These are phyloP conservation scores for Pachysandra terminalis DNA, from an alignment of 164 flowering plant genomes.

Conservation along the genomic window DNA sequence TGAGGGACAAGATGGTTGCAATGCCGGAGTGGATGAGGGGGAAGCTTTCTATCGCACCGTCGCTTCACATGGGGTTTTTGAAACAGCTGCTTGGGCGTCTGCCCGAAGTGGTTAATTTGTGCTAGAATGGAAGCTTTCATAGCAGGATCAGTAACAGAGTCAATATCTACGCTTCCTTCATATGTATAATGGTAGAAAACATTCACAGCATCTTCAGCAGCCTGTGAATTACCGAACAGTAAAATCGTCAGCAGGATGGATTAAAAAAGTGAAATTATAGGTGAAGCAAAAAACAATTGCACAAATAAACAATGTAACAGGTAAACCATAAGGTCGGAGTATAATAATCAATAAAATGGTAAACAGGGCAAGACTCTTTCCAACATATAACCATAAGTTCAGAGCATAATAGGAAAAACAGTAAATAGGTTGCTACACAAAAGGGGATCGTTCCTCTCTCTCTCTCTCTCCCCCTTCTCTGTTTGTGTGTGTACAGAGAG, in stretches of 20 bases:
- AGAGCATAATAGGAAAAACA: too few species aligned
- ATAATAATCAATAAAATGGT: neutral
- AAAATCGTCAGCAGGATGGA: conserved; percentile 2
- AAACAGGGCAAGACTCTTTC: too few species aligned
- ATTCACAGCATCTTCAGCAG: conserved; percentile 95
- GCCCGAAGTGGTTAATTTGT: conserved; percentile 98
- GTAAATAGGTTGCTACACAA: too few species aligned
- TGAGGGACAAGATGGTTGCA: conserved; percentile 63
- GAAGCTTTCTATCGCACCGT: conserved; percentile 61
- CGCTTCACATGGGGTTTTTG: conserved; percentile 83
- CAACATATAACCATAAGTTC: too few species aligned
- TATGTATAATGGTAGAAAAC: conserved; percentile 99
- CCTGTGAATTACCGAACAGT: conserved; percentile 40
- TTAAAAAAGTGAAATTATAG: too few species aligned
- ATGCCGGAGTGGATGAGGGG: conserved; percentile 75
- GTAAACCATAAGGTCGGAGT: neutral
- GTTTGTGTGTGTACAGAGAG: too few species aligned
- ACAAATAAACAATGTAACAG: neutral
- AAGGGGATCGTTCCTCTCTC: too few species aligned
- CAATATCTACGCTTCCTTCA: conserved; percentile 98
- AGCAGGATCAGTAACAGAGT: conserved; percentile 90
- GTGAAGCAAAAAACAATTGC: too few species aligned
- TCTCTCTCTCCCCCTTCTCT: too few species aligned
- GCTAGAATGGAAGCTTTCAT: conserved; percentile 99
- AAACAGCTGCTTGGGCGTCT: conserved; percentile 95